phyloP scores from a whole-genome alignment of 1,284 basidiomycete species.

The Fomitopsis palustris region DNA sequence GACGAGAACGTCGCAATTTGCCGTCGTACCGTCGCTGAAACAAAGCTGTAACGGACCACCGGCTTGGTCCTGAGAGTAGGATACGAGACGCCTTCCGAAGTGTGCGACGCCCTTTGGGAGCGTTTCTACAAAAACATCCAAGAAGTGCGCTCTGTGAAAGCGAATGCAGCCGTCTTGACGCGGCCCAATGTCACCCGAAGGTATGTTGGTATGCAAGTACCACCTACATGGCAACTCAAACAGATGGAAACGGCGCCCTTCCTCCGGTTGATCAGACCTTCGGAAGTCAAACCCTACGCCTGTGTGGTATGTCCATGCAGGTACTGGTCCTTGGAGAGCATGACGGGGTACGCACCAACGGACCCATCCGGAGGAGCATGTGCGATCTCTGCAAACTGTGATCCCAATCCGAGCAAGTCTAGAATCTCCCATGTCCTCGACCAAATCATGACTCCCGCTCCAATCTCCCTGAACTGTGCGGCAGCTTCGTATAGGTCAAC shows the following conservation, averaged over 20 bases:
- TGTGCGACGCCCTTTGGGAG: conserved; percentile 37
- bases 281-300: conserved; percentile 43
- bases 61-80: conserved; percentile 24
- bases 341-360: conserved; percentile 20
- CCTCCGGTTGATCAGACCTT: conserved; percentile 35
- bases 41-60: conserved; percentile 13
- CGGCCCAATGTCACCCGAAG: not conserved
- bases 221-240: conserved; percentile 37
- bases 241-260: conserved; percentile 37
- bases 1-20: conserved; percentile 42
- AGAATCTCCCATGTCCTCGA: conserved; percentile 41
- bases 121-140: conserved; percentile 39
- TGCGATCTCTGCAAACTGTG: conserved; percentile 38
- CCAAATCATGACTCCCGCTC: conserved; percentile 49
- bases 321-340: not conserved
- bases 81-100: conserved; percentile 38
- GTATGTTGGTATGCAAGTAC: not conserved
- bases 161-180: conserved; percentile 36
- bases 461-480: conserved; percentile 44
- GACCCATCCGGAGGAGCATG: conserved; percentile 39
- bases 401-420: conserved; percentile 35
- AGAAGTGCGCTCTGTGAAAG: conserved; percentile 46
- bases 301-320: conserved; percentile 9
- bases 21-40: conserved; percentile 37
- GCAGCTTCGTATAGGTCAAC: conserved; percentile 47